Percentiles rank a stretch among this genome's conserved stretches.
These are phyloP conservation scores for Ampelomyces quisqualis DNA, from an alignment of 2,329 filamentous ascomycete genomes.

Conservation along the genomic window DNA sequence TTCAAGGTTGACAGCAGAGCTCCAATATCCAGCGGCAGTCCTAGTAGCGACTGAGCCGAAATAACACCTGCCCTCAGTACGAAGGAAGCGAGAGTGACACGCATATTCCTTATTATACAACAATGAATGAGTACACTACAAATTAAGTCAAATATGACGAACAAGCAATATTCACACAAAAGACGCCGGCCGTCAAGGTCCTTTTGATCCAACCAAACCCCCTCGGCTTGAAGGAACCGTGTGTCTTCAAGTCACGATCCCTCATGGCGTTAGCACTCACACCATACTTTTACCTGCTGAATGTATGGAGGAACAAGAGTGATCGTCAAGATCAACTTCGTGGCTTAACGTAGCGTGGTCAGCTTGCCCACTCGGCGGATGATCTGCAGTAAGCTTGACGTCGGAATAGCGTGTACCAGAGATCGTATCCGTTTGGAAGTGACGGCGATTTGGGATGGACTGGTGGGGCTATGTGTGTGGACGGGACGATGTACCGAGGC, in stretches of 20 bases:
- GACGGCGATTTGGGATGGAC: too few relatives aligned
- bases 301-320: neutral
- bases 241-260: neutral
- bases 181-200: neutral
- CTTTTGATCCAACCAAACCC: neutral
- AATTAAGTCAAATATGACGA: too few relatives aligned
- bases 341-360: too few relatives aligned
- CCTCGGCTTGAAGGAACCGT: neutral
- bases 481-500: too few relatives aligned
- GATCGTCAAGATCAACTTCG: too few relatives aligned
- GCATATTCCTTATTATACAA: too few relatives aligned
- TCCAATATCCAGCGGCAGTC: conserved; percentile 11
- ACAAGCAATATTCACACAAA: neutral
- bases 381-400: too few relatives aligned
- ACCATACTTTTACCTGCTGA: neutral
- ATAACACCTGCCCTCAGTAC: neutral
- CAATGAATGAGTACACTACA: neutral
- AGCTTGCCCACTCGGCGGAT: too few relatives aligned
- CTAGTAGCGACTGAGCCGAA: conserved; percentile 8
- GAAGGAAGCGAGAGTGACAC: neutral
- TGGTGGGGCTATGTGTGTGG: too few relatives aligned
- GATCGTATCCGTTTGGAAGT: too few relatives aligned
- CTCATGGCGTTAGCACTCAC: neutral
- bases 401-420: too few relatives aligned
- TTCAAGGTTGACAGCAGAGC: conserved; percentile 9